A percentile compares a stretch with the other conserved stretches of the same genome.
Evolutionary conservation across 2,329 filamentous ascomycete genomes (phyloP).

Genomic region (Claviceps pusilla): DNA sequence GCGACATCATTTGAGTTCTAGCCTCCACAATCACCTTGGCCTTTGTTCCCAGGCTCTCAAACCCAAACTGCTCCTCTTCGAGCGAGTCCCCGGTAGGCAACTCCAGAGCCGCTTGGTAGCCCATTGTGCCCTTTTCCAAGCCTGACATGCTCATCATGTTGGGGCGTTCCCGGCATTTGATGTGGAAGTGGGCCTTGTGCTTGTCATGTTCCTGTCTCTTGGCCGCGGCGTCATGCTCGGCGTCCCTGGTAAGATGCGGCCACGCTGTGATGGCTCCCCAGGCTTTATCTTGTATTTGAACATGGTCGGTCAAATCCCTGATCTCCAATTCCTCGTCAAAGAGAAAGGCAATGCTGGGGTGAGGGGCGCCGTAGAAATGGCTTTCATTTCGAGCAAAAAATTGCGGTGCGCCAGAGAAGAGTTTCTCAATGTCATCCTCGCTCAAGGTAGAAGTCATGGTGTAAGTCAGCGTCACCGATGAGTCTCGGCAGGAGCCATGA

Average conservation of each 20-base stretch:
- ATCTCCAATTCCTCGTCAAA: slow-evolving; percentile 49
- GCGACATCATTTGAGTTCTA: slow-evolving; percentile 39
- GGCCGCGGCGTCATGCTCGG: slow-evolving; percentile 30
- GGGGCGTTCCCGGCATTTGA: slow-evolving; percentile 45
- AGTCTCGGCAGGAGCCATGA: slow-evolving; percentile 9
- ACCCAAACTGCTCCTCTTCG: slow-evolving; percentile 46
- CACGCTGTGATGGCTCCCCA: slow-evolving; percentile 49
- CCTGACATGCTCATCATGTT: slow-evolving; percentile 62
- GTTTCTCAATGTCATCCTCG: slow-evolving; percentile 47
- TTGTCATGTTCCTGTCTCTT: slow-evolving; percentile 28
- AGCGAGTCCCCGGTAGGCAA: slow-evolving; percentile 49
- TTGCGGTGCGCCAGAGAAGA: slow-evolving; percentile 64
- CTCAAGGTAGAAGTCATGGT: slow-evolving; percentile 41
- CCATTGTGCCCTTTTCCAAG: slow-evolving; percentile 54
- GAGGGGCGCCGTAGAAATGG: slow-evolving; percentile 42
- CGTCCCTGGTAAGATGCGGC: slow-evolving; percentile 42
- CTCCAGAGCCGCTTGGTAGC: slow-evolving; percentile 54
- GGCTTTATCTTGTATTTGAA: slow-evolving; percentile 46
- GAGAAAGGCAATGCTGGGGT: slow-evolving; percentile 51
- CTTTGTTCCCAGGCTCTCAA: slow-evolving; percentile 39
- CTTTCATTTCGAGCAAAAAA: slow-evolving; percentile 49
- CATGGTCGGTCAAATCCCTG: slow-evolving; percentile 49
- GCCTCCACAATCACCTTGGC: slow-evolving; percentile 41
- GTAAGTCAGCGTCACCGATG: slow-evolving; percentile 34
- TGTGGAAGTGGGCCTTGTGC: slow-evolving; percentile 41